Percentiles rank a stretch among this genome's conserved stretches.
These are phyloP conservation scores for Talinum fruticosum DNA, from an alignment of 148 eudicot species.

Conservation along the genomic window DNA sequence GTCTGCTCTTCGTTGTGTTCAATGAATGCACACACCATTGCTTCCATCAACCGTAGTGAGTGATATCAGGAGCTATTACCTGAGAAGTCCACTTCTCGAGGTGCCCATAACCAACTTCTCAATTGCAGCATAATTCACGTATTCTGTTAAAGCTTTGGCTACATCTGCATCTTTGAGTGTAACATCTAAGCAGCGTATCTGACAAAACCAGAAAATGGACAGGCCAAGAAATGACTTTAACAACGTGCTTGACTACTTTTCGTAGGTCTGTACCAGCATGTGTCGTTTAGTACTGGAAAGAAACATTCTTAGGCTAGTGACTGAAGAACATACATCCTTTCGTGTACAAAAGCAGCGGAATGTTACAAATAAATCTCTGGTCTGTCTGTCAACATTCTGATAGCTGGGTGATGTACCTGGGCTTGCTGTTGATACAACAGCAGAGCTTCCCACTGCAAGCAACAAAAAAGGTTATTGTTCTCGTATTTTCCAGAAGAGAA, in stretches of 20 bases:
- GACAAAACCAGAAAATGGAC: slow-evolving; percentile 15
- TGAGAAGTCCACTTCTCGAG: slow-evolving; percentile 64
- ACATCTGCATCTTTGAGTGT: slow-evolving; percentile 65
- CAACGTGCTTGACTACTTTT: background rate
- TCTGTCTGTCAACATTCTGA: slow-evolving; percentile 53
- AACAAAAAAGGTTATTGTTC: slow-evolving; percentile 12
- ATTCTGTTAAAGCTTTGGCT: slow-evolving; percentile 63
- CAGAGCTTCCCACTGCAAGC: slow-evolving; percentile 35
- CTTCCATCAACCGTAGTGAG: background rate
- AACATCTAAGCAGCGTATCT: slow-evolving; percentile 75
- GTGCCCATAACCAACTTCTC: slow-evolving; percentile 82
- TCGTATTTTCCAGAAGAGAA: background rate
- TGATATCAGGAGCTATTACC: slow-evolving; percentile 37
- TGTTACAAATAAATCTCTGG: slow-evolving; percentile 61
- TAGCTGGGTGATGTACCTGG: slow-evolving; percentile 36
- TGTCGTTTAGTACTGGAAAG: background rate
- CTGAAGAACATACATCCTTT: slow-evolving; percentile 55
- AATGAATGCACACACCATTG: background rate
- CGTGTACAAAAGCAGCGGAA: slow-evolving; percentile 84
- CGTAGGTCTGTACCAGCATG: background rate
- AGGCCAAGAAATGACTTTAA: slow-evolving; percentile 6
- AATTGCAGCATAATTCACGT: slow-evolving; percentile 62
- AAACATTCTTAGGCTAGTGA: background rate
- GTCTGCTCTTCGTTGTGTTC: background rate
- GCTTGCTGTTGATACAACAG: slow-evolving; percentile 28